Conservation (phyloP, 1,139 yeast genomes). For the Pichia sp. region DNA sequence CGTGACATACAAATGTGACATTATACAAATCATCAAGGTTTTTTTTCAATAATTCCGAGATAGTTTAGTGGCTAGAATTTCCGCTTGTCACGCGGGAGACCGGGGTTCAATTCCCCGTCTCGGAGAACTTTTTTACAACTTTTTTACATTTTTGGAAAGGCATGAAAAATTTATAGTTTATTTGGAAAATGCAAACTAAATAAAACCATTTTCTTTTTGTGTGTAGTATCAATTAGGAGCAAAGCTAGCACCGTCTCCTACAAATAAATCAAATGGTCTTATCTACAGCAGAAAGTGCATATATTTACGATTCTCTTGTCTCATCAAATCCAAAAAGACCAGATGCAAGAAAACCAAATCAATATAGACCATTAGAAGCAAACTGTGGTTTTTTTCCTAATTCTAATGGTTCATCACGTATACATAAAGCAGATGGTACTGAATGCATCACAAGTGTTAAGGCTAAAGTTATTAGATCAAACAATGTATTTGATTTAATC, state of each 20-base stretch:
- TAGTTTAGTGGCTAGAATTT: slow-evolving; percentile 22
- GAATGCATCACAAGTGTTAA: slow-evolving; percentile 90
- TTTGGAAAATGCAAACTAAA: too few relatives aligned
- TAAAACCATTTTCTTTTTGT: too few relatives aligned
- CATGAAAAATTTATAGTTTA: neutral
- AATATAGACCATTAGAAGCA: slow-evolving; percentile 82
- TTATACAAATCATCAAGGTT: too few relatives aligned
- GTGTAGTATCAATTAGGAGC: too few relatives aligned
- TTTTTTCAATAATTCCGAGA: slow-evolving; percentile 17
- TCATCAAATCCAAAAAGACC: slow-evolving; percentile 27
- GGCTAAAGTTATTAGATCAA: slow-evolving; percentile 65
- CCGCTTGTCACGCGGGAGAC: slow-evolving; percentile 24
- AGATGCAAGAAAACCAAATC: slow-evolving; percentile 68
- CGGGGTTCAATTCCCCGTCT: slow-evolving; percentile 23
- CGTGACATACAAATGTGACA: neutral
- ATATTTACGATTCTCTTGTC: slow-evolving; percentile 64
- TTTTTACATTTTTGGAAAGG: neutral
- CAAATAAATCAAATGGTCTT: slow-evolving; percentile 41
- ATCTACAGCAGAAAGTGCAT: slow-evolving; percentile 84
- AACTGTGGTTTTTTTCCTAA: slow-evolving; percentile 73
- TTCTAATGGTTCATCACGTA: slow-evolving; percentile 88
- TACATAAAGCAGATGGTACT: slow-evolving; percentile 79
- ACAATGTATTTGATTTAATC: slow-evolving; percentile 39
- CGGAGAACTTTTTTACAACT: slow-evolving; percentile 13
- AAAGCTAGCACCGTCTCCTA: too few relatives aligned